Evolutionary conservation across 345 rosid genomes (phyloP).

Genomic region (Eucalyptus curtisii): DNA sequence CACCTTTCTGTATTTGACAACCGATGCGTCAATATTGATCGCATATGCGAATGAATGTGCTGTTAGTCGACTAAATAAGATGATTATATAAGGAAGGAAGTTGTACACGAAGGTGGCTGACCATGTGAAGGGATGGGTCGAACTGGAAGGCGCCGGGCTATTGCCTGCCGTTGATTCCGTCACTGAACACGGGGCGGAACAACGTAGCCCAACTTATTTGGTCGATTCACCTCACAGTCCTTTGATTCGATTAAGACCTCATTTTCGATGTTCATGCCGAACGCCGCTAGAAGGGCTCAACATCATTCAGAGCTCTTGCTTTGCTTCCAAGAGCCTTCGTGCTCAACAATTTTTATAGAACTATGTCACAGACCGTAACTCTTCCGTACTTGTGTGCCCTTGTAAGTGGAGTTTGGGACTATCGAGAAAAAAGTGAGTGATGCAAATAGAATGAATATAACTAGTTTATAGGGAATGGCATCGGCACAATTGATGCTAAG

Average conservation of each 20-base stretch:
- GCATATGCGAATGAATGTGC: not conserved
- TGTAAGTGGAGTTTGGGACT: no score
- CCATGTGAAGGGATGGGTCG: not conserved
- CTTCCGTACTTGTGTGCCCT: no score
- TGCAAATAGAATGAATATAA: no score
- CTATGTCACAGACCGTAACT: not conserved
- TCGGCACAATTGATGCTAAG: rapidly evolving
- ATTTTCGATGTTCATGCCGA: not conserved
- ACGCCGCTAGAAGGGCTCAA: not conserved
- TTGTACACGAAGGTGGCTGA: not conserved
- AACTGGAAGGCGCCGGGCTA: not conserved
- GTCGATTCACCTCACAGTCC: not conserved
- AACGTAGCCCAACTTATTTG: not conserved
- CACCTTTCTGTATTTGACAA: not conserved
- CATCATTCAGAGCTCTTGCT: not conserved
- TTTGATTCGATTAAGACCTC: not conserved
- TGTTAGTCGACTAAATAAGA: not conserved
- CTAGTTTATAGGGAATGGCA: no score
- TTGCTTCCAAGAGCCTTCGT: not conserved
- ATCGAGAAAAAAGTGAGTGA: no score
- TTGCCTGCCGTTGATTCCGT: not conserved
- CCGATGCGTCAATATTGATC: not conserved
- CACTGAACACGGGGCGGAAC: not conserved
- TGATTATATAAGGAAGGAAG: not conserved
- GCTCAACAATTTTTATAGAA: not conserved